phyloP scores from a whole-genome alignment of 441 rosid species.

The Pelargonium cotyledonis region DNA sequence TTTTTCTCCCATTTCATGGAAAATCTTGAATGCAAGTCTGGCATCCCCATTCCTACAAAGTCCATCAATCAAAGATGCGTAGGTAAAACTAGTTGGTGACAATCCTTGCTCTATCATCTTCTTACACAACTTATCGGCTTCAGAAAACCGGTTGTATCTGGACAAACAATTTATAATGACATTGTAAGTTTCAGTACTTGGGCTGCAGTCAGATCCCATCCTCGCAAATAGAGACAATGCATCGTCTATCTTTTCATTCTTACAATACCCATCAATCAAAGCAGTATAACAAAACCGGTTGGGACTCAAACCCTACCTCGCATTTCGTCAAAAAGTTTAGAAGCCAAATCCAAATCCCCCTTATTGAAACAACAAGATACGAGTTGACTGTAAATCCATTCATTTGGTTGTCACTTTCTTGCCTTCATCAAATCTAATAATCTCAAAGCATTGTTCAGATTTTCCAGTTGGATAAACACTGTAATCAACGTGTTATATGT shows the following conservation, averaged over 20 bases:
- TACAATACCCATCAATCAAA: constrained; percentile 54
- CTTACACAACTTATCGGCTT: constrained; percentile 33
- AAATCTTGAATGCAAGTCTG: constrained; percentile 39
- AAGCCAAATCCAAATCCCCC: constrained; percentile 41
- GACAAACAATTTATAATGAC: constrained; percentile 42
- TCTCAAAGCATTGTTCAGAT: constrained; percentile 39
- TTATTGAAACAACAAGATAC: constrained; percentile 48
- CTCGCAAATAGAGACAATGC: constrained; percentile 42
- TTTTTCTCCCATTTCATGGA: constrained; percentile 42
- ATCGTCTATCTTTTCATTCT: constrained; percentile 42
- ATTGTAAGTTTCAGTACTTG: constrained; percentile 44
- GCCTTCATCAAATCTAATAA: constrained; percentile 43
- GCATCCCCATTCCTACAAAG: constrained; percentile 36
- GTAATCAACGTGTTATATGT: constrained; percentile 47
- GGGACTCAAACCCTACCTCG: constrained; percentile 37
- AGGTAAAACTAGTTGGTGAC: constrained; percentile 46
- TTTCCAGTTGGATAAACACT: constrained; percentile 36
- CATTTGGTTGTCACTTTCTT: constrained; percentile 38
- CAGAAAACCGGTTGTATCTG: constrained; percentile 30
- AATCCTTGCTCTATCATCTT: constrained; percentile 40
- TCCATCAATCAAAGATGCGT: constrained; percentile 51
- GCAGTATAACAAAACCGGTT: constrained; percentile 47
- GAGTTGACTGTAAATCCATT: constrained; percentile 53
- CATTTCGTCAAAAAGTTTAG: constrained; percentile 32
- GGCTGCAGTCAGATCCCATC: constrained; percentile 44